A percentile compares a stretch with the other conserved stretches of the same genome.
phyloP scores from a whole-genome alignment of 2,329 filamentous ascomycete genomes.

The Clarireedia paspali region DNA sequence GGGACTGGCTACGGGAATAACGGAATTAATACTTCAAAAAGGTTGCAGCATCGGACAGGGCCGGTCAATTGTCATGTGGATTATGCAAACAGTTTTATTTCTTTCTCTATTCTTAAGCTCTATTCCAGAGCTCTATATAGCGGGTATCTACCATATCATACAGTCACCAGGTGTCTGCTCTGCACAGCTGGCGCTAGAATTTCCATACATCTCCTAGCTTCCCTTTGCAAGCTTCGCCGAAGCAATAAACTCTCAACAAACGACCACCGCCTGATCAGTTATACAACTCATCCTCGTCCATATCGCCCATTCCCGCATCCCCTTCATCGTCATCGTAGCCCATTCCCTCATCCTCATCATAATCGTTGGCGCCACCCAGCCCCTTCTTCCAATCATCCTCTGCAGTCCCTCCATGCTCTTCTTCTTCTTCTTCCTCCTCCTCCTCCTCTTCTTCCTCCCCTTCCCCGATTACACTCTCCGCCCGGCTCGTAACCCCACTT shows the following conservation, averaged over 20 bases:
- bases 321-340: constrained; percentile 1
- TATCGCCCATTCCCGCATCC: constrained; percentile 3
- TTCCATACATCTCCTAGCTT: not conserved
- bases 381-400: constrained; percentile 4
- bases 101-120: too few relatives aligned
- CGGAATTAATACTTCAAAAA: too few relatives aligned
- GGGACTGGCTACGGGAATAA: too few relatives aligned
- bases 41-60: too few relatives aligned
- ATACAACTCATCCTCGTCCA: constrained; percentile 5
- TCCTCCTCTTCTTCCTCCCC: not conserved
- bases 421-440: not conserved
- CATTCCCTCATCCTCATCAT: constrained; percentile 1
- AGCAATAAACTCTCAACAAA: not conserved
- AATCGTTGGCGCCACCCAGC: not conserved
- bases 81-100: too few relatives aligned
- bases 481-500: constrained; percentile 33
- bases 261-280: not conserved
- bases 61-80: too few relatives aligned
- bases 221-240: not conserved
- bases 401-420: not conserved
- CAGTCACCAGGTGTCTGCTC: too few relatives aligned
- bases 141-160: too few relatives aligned
- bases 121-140: too few relatives aligned
- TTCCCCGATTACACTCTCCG: not conserved
- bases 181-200: too few relatives aligned